These are phyloP conservation scores for Diutina sp. DNA, from an alignment of 1,139 yeast genomes.

Conservation along the genomic window DNA sequence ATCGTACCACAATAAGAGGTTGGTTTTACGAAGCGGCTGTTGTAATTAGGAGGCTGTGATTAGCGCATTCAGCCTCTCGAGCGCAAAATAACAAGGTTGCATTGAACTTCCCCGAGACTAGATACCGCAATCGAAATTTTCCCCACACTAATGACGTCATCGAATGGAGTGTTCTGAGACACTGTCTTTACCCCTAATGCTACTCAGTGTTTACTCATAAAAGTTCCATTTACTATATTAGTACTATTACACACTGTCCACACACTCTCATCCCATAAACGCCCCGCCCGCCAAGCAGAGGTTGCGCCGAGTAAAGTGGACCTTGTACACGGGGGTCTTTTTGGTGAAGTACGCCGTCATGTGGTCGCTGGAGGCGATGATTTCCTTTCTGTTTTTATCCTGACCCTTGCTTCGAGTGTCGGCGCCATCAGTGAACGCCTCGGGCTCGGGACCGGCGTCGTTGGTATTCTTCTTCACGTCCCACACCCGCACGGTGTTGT, in stretches of 20 bases:
- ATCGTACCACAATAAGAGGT: not conserved
- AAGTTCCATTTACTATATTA: not conserved
- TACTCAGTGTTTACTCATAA: not conserved
- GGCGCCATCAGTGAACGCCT: slow-evolving; percentile 31
- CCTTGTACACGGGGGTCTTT: slow-evolving; percentile 87
- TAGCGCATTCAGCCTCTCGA: too few relatives aligned
- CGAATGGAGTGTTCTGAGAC: not conserved
- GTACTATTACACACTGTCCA: not conserved
- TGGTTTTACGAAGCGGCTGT: not conserved
- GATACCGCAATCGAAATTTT: too few relatives aligned
- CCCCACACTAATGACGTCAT: too few relatives aligned
- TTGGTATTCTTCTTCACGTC: slow-evolving; percentile 78
- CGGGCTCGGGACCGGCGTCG: slow-evolving; percentile 76
- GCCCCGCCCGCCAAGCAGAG: slow-evolving; percentile 92
- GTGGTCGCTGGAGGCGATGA: slow-evolving; percentile 76
- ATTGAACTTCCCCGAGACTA: too few relatives aligned
- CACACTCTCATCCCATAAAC: slow-evolving; percentile 16
- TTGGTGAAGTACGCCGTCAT: slow-evolving; percentile 91
- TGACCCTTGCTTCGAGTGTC: slow-evolving; percentile 4
- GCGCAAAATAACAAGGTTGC: too few relatives aligned
- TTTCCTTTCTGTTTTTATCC: slow-evolving; percentile 42
- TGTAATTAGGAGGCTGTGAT: not conserved
- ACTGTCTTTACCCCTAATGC: not conserved
- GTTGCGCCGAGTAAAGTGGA: slow-evolving; percentile 83
- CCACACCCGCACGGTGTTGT: slow-evolving; percentile 91